Conservation (phyloP, 2,329 filamentous ascomycete genomes). For the Colletotrichum limetticola region DNA sequence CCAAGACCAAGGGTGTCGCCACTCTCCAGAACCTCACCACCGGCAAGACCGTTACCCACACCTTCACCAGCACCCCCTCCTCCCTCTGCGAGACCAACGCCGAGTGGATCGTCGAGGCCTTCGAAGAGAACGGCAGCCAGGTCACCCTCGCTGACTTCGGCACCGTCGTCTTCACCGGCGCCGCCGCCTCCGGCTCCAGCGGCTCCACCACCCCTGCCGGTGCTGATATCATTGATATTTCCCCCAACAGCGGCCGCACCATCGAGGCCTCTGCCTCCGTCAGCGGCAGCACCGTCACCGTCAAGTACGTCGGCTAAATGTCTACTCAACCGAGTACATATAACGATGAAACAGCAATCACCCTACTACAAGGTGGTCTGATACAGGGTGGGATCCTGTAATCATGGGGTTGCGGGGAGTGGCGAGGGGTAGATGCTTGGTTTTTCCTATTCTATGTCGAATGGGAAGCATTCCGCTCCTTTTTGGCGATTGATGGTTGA, state of each 20-base stretch:
- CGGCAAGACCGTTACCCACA: conserved; percentile 62
- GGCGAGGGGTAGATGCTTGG: background rate
- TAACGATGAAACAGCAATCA: background rate
- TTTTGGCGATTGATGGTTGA: background rate
- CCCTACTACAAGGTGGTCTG: background rate
- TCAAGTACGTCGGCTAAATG: conserved; percentile 21
- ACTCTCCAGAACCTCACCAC: conserved; percentile 59
- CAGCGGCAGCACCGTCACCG: conserved; percentile 29
- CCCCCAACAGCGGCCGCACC: background rate
- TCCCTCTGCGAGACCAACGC: conserved; percentile 65
- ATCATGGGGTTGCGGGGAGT: background rate
- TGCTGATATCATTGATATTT: conserved; percentile 37
- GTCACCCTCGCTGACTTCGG: conserved; percentile 46
- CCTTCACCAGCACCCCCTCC: conserved; percentile 55
- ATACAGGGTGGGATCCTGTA: background rate
- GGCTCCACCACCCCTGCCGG: conserved; percentile 36
- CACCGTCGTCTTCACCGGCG: conserved; percentile 40
- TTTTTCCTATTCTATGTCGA: background rate
- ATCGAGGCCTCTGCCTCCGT: conserved; percentile 28
- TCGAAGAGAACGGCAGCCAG: conserved; percentile 38
- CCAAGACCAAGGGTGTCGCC: conserved; percentile 40
- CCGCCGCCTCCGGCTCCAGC: conserved; percentile 37
- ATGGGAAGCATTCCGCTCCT: background rate
- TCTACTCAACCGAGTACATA: background rate
- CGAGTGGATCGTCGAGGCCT: conserved; percentile 72